Conservation (phyloP, 2,329 filamentous ascomycete species). For the Emmonsiellopsis sp. region DNA sequence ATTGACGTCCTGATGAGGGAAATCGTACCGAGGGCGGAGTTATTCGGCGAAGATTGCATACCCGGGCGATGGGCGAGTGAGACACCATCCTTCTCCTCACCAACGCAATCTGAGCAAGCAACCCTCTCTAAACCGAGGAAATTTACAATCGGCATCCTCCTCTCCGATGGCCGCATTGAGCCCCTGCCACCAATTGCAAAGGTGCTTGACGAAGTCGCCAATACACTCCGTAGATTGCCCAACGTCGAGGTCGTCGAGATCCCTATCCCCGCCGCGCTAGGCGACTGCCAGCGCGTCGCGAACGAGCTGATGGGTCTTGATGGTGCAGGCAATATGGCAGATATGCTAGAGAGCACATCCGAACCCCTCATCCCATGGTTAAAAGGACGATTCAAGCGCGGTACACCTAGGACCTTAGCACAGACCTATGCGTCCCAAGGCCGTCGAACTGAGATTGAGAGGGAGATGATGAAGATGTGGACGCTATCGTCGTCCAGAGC, state of each 20-base stretch:
- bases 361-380: slow-evolving; percentile 56
- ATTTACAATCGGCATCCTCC: slow-evolving; percentile 34
- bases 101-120: background rate
- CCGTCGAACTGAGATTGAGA: slow-evolving; percentile 43
- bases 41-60: slow-evolving; percentile 43
- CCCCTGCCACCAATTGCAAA: slow-evolving; percentile 32
- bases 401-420: slow-evolving; percentile 38
- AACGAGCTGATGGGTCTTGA: slow-evolving; percentile 52
- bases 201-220: slow-evolving; percentile 31
- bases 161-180: slow-evolving; percentile 30
- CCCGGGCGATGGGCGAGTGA: slow-evolving; percentile 33
- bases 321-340: slow-evolving; percentile 47
- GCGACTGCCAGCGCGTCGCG: slow-evolving; percentile 47
- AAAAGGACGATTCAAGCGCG: slow-evolving; percentile 41
- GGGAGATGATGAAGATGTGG: slow-evolving; percentile 52
- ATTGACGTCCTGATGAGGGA: slow-evolving; percentile 41
- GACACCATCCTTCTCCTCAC: slow-evolving; percentile 7
- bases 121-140: slow-evolving; percentile 18
- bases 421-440: slow-evolving; percentile 46
- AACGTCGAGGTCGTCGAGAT: slow-evolving; percentile 53
- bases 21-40: slow-evolving; percentile 42
- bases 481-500: slow-evolving; percentile 14
- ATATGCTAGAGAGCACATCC: slow-evolving; percentile 45
- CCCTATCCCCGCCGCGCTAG: slow-evolving; percentile 43
- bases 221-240: slow-evolving; percentile 21